Evolutionary conservation across 78 protist species (phyloP), one percentile per base, ranked within the genome.

Genomic region (Pigoraptor vietnamica): DNA sequence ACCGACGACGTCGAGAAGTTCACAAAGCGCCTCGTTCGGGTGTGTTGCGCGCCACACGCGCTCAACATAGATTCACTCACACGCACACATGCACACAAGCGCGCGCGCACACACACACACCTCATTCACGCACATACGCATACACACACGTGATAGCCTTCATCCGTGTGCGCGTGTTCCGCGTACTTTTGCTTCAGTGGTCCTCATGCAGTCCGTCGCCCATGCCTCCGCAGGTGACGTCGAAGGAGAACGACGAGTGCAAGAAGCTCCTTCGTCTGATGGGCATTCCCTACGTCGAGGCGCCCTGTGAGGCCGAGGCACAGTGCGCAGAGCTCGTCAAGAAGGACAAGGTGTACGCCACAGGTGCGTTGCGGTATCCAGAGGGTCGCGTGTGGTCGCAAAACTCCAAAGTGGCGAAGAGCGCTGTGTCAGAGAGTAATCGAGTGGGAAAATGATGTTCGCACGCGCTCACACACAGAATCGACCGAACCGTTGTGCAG

Each of bases 281-380:
- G 99, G 99, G 99, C 87, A 88, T 99, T 19, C 99, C 99, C 0
- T 88, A 14, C 81, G 9, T 91, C 14, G 48, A 92, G 90, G 99
- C 99, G 25, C 98, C 99, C 37, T 89, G 97, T 40, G 99, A 99
- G 90, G 99, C 99, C 0, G 99, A 99, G 92, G 99, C 99, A 33
- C 99, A 99, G 92, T 98, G 99, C 56, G 99, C 99, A 0, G 97
- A 36, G 23, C 92, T 99, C 33, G 92, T 90, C 37, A 91, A 92
- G 56, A 86, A 24, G 24, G 98, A 97, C 19, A 37, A 55, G 23
- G 97, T 96, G 33, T 98, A 56, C 91, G 99, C 97, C 0, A 93
- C 97, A 1, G 99, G 67, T 48, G 67, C 67, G 67, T 48, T 48
- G 67, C 29, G 29, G 14, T 14, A 14, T 48, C n/a, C n/a, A n/a